Conservation (phyloP, 2,329 filamentous ascomycete species). For the Thermothelomyces thermophilus region DNA sequence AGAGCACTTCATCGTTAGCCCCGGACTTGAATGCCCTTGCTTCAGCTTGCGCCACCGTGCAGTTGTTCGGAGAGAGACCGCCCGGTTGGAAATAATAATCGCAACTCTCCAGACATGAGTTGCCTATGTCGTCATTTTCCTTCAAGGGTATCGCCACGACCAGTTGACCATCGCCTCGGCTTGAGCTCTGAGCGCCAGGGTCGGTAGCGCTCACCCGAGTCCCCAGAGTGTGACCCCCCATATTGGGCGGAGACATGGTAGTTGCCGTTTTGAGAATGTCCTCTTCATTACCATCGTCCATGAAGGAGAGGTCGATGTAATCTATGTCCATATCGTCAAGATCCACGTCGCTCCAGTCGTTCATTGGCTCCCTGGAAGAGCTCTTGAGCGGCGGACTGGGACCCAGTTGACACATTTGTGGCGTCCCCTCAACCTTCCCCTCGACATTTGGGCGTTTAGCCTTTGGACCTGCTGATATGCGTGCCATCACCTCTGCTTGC, state of each 20-base stretch:
- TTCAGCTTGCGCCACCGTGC: not conserved
- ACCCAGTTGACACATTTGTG: not conserved
- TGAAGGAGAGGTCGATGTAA: conserved; percentile 14
- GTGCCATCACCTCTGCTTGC: not conserved
- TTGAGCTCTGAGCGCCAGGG: too few relatives aligned
- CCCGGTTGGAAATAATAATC: not conserved
- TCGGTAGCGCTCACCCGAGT: too few relatives aligned
- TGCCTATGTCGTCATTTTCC: not conserved
- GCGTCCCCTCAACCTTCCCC: not conserved
- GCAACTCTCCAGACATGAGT: not conserved
- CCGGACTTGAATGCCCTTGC: conserved; percentile 7
- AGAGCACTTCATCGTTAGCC: conserved; percentile 10
- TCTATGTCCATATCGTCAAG: conserved; percentile 11
- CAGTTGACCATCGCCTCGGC: too few relatives aligned
- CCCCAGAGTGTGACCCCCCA: too few relatives aligned
- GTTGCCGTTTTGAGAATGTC: too few relatives aligned
- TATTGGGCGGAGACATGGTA: too few relatives aligned
- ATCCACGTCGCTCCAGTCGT: not conserved
- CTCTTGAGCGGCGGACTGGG: not conserved
- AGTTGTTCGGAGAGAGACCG: not conserved
- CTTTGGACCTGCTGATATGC: not conserved
- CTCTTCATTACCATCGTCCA: conserved; percentile 7
- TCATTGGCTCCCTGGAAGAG: not conserved
- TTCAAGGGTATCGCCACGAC: too few relatives aligned
- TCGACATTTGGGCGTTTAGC: too few relatives aligned